phyloP scores from a whole-genome alignment of 2,329 filamentous ascomycete species.

The Tricladium varicosporioides region DNA sequence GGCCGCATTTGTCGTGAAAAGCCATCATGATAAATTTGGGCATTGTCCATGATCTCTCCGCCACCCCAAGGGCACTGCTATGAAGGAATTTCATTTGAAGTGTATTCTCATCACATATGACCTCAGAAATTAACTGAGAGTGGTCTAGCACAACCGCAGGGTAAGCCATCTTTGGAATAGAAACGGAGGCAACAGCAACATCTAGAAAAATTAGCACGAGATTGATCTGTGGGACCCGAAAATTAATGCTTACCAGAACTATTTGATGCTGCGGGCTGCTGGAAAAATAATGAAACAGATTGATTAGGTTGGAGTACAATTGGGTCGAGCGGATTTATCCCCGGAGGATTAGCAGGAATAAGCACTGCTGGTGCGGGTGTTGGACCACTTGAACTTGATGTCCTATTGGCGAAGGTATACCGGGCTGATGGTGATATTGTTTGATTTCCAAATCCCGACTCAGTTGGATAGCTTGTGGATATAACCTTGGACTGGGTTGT shows the following conservation, averaged over 20 bases:
- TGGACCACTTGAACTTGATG: background rate
- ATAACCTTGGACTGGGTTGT: too few species aligned
- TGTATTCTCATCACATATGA: constrained; percentile 3
- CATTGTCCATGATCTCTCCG: constrained; percentile 5
- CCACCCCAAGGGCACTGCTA: background rate
- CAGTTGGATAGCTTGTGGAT: too few species aligned
- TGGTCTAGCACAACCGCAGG: constrained; percentile 11
- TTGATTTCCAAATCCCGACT: too few species aligned
- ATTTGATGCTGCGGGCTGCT: constrained; percentile 1
- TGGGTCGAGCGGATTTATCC: constrained; percentile 6
- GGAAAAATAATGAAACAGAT: constrained; percentile 6
- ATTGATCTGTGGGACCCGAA: background rate
- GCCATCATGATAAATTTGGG: constrained; percentile 7
- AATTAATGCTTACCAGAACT: constrained; percentile 3
- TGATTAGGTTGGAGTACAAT: constrained; percentile 4
- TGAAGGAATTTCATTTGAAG: constrained; percentile 9
- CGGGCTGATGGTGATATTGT: background rate
- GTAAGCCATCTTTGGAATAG: constrained; percentile 10
- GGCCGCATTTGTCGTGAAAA: constrained; percentile 7
- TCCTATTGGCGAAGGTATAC: constrained; percentile 1
- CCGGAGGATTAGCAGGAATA: constrained; percentile 3
- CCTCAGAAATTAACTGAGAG: constrained; percentile 2
- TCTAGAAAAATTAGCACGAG: background rate
- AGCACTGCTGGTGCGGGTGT: constrained; percentile 5
- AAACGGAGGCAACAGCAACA: constrained; percentile 6